Percentiles rank a stretch among this genome's conserved stretches.
phyloP scores from a whole-genome alignment of 306 rosid genomes.

The Casuarina glauca region DNA sequence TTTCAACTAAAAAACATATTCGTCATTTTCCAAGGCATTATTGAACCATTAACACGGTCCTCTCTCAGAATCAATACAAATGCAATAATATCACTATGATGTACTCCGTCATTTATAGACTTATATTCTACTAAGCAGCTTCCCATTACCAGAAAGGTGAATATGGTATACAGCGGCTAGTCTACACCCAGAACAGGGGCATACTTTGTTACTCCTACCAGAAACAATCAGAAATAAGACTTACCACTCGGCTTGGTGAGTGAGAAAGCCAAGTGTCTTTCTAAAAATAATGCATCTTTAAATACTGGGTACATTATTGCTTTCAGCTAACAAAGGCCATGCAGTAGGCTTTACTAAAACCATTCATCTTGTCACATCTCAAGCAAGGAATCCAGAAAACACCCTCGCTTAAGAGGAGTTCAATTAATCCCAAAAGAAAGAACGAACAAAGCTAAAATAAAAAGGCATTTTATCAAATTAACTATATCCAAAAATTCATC shows the following conservation, averaged over 20 bases:
- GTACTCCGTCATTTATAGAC: neutral
- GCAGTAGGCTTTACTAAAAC: neutral
- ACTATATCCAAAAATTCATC: no score
- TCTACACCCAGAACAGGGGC: neutral
- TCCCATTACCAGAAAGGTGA: neutral
- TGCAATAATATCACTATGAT: neutral
- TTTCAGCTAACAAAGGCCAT: neutral
- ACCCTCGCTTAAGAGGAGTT: slow-evolving; percentile 4
- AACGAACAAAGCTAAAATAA: neutral
- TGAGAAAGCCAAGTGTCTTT: neutral
- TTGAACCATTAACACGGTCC: neutral
- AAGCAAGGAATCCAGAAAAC: neutral
- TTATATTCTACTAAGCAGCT: neutral
- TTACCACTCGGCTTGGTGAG: neutral
- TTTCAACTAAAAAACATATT: no score
- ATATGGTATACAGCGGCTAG: neutral
- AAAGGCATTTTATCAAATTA: neutral
- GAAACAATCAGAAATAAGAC: neutral
- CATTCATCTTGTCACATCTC: neutral
- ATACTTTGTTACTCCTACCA: neutral
- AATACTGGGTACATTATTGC: no score
- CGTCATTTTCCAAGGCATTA: no score
- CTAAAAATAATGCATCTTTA: no score
- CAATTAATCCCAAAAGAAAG: slow-evolving; percentile 18
- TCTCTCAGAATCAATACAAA: neutral